Evolutionary conservation across 495 filamentous ascomycete genomes (phyloP).

Genomic region (Sabuloglossum arenarium): DNA sequence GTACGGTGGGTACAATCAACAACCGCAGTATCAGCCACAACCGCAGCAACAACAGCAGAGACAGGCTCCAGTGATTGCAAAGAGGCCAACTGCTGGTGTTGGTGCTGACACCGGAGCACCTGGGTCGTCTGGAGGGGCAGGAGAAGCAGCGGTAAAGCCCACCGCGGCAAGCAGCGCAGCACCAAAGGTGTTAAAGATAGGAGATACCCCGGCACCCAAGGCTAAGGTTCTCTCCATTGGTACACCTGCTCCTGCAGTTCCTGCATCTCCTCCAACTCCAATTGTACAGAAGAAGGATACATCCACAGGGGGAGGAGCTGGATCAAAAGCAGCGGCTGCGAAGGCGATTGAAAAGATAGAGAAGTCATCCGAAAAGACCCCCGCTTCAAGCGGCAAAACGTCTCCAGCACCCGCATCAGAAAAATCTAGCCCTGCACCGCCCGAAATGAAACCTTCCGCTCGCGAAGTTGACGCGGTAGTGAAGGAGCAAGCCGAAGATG

Average conservation of each 20-base stretch:
- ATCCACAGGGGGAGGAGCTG: constrained; percentile 19
- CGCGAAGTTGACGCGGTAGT: constrained; percentile 68
- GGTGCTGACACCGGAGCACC: constrained; percentile 20
- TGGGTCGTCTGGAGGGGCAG: constrained; percentile 23
- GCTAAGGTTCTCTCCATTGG: constrained; percentile 18
- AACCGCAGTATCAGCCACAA: constrained; percentile 17
- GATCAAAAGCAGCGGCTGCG: constrained; percentile 51
- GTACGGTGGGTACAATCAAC: constrained; percentile 26
- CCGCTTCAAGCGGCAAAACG: constrained; percentile 39
- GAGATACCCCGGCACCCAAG: constrained; percentile 28
- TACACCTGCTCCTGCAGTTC: not conserved
- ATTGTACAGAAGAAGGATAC: constrained; percentile 8
- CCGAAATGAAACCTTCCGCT: constrained; percentile 24
- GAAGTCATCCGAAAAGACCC: constrained; percentile 23
- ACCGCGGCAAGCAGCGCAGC: constrained; percentile 24
- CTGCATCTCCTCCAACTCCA: constrained; percentile 6
- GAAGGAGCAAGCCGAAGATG: constrained; percentile 70
- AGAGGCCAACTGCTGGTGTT: constrained; percentile 27
- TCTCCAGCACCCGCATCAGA: constrained; percentile 61
- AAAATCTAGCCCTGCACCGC: constrained; percentile 32
- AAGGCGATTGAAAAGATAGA: constrained; percentile 68
- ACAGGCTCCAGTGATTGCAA: constrained; percentile 44
- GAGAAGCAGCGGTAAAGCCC: constrained; percentile 30
- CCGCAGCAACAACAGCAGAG: constrained; percentile 18
- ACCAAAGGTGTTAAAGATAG: constrained; percentile 46